phyloP scores from a whole-genome alignment of 306 rosid genomes.

The Castanea mollissima region DNA sequence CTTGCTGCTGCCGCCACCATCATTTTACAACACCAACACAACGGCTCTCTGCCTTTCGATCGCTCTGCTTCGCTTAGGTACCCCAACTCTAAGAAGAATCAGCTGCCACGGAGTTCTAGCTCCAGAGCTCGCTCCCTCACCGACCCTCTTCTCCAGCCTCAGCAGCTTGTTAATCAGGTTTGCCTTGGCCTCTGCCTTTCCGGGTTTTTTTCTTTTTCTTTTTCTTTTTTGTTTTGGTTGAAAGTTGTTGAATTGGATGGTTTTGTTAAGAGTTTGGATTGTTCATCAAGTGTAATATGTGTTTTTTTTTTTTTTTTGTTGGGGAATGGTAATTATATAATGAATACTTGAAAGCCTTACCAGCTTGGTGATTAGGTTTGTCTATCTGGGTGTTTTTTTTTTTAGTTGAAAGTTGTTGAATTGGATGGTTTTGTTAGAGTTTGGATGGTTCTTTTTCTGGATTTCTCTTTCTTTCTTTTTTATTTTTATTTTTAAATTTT shows the following conservation, averaged over 20 bases:
- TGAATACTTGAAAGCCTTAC: slow-evolving; percentile 47
- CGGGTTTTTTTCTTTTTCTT: not conserved
- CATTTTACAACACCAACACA: slow-evolving; percentile 41
- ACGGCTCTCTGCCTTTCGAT: slow-evolving; percentile 56
- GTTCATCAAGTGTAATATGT: not conserved
- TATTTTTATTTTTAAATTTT: too few species aligned
- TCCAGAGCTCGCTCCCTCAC: slow-evolving; percentile 83
- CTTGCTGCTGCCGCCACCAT: slow-evolving; percentile 83
- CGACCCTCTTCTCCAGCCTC: slow-evolving; percentile 91
- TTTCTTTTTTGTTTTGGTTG: not conserved
- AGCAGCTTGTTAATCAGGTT: slow-evolving; percentile 84
- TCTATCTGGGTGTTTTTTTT: not conserved
- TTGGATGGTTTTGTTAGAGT: not conserved
- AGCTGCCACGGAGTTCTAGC: slow-evolving; percentile 80
- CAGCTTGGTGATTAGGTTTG: slow-evolving; percentile 75
- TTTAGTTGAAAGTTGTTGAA: not conserved
- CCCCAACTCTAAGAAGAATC: slow-evolving; percentile 66
- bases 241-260: not conserved
- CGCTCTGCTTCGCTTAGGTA: slow-evolving; percentile 76
- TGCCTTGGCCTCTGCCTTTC: not conserved
- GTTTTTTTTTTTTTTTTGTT: not conserved
- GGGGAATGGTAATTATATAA: not conserved
- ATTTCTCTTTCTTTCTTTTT: too few species aligned
- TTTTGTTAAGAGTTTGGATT: not conserved
- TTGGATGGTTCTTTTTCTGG: not conserved